phyloP scores from a whole-genome alignment of 257 asterid genomes.

The Salvia rosmarinus region DNA sequence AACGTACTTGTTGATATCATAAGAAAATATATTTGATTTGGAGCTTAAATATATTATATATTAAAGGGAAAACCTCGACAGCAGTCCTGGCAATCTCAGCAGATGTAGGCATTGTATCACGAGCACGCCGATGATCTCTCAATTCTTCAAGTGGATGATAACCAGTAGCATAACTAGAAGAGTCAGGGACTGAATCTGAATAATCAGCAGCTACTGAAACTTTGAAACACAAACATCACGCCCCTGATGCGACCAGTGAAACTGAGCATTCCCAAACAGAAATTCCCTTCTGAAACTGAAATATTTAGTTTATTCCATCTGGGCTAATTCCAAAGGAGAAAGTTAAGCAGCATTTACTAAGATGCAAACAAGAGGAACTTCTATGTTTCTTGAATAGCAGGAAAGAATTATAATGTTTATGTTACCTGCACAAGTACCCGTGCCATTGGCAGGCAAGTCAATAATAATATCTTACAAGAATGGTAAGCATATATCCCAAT shows the following conservation, averaged over 20 bases:
- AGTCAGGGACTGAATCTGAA: slow-evolving; percentile 83
- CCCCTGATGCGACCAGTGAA: slow-evolving; percentile 48
- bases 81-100: slow-evolving; percentile 81
- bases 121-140: slow-evolving; percentile 49
- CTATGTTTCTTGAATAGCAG: slow-evolving; percentile 9
- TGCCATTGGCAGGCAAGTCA: background rate
- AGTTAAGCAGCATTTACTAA: slow-evolving; percentile 14
- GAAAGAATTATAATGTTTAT: slow-evolving; percentile 1
- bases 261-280: slow-evolving; percentile 53
- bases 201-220: slow-evolving; percentile 81
- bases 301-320: slow-evolving; percentile 17
- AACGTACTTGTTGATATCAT: background rate
- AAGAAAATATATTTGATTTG: slow-evolving; percentile 27
- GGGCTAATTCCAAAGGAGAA: slow-evolving; percentile 22
- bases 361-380: slow-evolving; percentile 12
- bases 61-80: slow-evolving; percentile 57
- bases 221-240: slow-evolving; percentile 49
- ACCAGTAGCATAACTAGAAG: slow-evolving; percentile 55
- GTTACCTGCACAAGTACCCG: too few species aligned
- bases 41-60: slow-evolving; percentile 27
- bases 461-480: background rate
- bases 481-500: too few species aligned
- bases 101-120: slow-evolving; percentile 59
- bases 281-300: slow-evolving; percentile 61
- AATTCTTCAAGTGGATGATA: slow-evolving; percentile 88